phyloP scores from a whole-genome alignment of 768 basidiomycete genomes.

The Trametes cinnabarina region DNA sequence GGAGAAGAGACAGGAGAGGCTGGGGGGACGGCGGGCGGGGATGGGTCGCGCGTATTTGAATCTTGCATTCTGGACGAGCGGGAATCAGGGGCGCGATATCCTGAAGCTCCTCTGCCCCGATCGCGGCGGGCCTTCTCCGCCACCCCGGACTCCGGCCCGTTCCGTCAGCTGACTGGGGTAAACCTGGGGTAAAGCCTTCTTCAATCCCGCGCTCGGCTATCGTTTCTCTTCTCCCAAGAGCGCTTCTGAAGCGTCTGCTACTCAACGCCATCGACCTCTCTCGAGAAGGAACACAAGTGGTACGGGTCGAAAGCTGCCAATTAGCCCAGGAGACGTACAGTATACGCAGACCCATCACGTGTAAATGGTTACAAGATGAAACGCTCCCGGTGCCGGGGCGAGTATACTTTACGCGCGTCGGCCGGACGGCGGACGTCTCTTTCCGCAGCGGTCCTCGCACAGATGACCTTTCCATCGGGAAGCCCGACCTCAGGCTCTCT shows the following conservation, averaged over 20 bases:
- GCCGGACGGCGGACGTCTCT: not conserved
- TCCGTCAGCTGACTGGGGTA: constrained; percentile 15
- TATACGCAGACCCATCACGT: not conserved
- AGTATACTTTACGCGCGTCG: constrained; percentile 9
- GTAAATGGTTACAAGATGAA: not conserved
- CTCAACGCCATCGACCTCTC: not conserved
- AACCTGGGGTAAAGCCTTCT: constrained; percentile 6
- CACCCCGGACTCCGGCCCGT: constrained; percentile 7
- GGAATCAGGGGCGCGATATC: constrained; percentile 12
- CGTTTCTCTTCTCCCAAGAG: not conserved
- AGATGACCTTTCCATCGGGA: constrained; percentile 4
- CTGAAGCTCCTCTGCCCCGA: not conserved
- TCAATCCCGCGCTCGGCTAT: not conserved
- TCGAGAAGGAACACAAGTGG: not conserved
- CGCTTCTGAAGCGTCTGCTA: not conserved
- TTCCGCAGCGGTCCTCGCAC: constrained; percentile 3
- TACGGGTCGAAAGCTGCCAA: not conserved
- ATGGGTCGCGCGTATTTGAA: constrained; percentile 13
- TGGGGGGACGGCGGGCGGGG: not conserved
- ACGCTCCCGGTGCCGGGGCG: constrained; percentile 4
- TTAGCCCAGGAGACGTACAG: not conserved
- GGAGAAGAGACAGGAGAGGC: not conserved
- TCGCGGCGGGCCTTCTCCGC: not conserved
- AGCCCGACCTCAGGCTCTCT: not conserved
- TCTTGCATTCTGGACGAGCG: not conserved